Percentiles rank a stretch among this genome's conserved stretches.
phyloP scores from a whole-genome alignment of 2,329 filamentous ascomycete species.

The Colletotrichum karsti region DNA sequence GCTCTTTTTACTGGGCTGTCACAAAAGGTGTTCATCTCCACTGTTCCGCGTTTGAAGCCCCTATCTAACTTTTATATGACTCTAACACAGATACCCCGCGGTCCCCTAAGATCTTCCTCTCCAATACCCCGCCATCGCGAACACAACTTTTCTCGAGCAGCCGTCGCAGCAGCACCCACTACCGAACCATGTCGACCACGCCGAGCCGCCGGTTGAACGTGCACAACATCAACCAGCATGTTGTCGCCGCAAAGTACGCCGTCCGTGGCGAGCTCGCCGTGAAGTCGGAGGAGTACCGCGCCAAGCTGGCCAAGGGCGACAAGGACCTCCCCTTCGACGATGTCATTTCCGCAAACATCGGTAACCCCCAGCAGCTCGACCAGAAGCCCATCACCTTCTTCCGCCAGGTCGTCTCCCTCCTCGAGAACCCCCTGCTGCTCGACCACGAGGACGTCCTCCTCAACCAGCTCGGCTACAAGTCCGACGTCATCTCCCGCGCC shows the following conservation, averaged over 20 bases:
- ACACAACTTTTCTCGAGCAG: slow-evolving; percentile 29
- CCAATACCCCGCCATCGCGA: slow-evolving; percentile 28
- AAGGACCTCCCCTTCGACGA: slow-evolving; percentile 81
- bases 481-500: slow-evolving; percentile 87
- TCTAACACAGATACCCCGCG: slow-evolving; percentile 31
- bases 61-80: slow-evolving; percentile 29
- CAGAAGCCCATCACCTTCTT: slow-evolving; percentile 99
- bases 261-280: slow-evolving; percentile 95
- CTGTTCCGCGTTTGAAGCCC: slow-evolving; percentile 18
- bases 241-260: slow-evolving; percentile 91
- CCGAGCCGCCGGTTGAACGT: slow-evolving; percentile 66
- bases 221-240: slow-evolving; percentile 91
- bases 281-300: slow-evolving; percentile 90
- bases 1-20: not conserved
- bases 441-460: slow-evolving; percentile 84
- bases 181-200: slow-evolving; percentile 45
- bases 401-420: slow-evolving; percentile 90
- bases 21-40: slow-evolving; percentile 22
- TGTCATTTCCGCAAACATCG: slow-evolving; percentile 97
- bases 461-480: slow-evolving; percentile 83
- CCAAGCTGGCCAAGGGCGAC: slow-evolving; percentile 70
- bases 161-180: slow-evolving; percentile 23
- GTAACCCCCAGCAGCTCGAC: slow-evolving; percentile 98
- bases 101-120: slow-evolving; percentile 19
- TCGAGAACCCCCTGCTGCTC: slow-evolving; percentile 89